Evolutionary conservation across 2,329 filamentous ascomycete genomes (phyloP).

Genomic region (Nigrograna mackinnonii): DNA sequence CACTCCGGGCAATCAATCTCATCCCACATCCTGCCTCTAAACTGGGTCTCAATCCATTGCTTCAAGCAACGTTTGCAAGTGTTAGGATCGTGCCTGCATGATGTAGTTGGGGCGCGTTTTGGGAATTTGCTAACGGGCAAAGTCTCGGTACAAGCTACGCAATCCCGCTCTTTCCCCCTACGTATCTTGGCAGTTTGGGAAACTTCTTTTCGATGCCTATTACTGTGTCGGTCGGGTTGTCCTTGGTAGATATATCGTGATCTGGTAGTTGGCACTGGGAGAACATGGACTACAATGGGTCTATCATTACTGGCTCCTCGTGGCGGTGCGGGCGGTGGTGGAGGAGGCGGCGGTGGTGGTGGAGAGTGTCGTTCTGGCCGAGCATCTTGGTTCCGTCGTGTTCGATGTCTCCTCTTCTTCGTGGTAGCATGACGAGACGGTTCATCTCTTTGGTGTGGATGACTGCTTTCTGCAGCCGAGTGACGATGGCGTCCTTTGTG

Average conservation of each 20-base stretch:
- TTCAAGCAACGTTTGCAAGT: slow-evolving; percentile 43
- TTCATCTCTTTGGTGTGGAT: no score
- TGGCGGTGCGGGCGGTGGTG: no score
- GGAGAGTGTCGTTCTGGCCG: not conserved
- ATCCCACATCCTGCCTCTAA: slow-evolving; percentile 45
- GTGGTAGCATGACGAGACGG: not conserved
- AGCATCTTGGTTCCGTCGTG: not conserved
- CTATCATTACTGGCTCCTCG: no score
- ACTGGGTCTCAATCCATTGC: slow-evolving; percentile 43
- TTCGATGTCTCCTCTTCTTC: not conserved
- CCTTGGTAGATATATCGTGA: not conserved
- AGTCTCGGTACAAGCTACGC: slow-evolving; percentile 39
- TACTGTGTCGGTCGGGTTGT: not conserved
- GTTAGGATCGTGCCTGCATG: slow-evolving; percentile 37
- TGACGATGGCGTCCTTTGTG: no score
- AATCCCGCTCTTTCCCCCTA: no score
- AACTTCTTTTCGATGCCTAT: not conserved
- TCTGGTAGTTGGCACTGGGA: not conserved
- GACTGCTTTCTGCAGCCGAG: no score
- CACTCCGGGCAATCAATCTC: slow-evolving; percentile 61
- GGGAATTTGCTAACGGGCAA: slow-evolving; percentile 36
- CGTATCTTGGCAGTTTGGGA: slow-evolving; percentile 1
- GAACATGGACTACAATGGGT: not conserved
- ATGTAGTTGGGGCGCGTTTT: slow-evolving; percentile 28
- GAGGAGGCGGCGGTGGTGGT: not conserved